A percentile compares a stretch with the other conserved stretches of the same genome.
Conservation (phyloP, 2,329 filamentous ascomycete species). For the Fusarium domesticum region DNA sequence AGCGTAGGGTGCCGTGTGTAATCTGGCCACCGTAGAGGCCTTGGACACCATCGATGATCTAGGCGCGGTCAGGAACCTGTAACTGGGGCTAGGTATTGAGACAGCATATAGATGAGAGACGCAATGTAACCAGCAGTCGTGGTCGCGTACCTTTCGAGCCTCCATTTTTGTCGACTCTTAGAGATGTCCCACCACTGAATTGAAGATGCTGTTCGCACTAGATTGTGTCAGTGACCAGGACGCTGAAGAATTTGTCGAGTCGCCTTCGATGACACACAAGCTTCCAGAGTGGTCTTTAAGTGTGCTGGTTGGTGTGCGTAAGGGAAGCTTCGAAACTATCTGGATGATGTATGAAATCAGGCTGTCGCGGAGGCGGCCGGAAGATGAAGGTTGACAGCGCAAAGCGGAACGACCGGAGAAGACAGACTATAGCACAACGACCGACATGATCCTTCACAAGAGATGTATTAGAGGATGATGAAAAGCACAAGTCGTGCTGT, state of each 20-base stretch:
- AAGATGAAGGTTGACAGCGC: not conserved
- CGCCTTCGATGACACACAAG: not conserved
- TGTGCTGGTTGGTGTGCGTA: not conserved
- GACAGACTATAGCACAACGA: not conserved
- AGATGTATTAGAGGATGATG: not conserved
- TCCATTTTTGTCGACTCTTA: slow-evolving; percentile 34
- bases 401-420: not conserved
- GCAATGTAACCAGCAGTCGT: slow-evolving; percentile 3
- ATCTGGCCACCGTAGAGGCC: slow-evolving; percentile 58
- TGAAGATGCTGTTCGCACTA: no score
- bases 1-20: slow-evolving; percentile 55
- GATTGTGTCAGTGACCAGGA: no score
- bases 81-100: not conserved
- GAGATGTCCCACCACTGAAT: slow-evolving; percentile 4
- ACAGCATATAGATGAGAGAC: not conserved
- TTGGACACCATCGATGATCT: slow-evolving; percentile 57
- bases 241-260: no score
- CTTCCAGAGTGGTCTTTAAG: no score
- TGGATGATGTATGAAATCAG: not conserved
- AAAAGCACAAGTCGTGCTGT: not conserved
- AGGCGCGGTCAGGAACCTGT: slow-evolving; percentile 17
- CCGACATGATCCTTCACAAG: not conserved
- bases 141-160: slow-evolving; percentile 38
- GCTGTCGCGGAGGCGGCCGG: not conserved
- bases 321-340: not conserved